phyloP scores from a whole-genome alignment of 2,329 filamentous ascomycete genomes.

The Pseudogymnoascus sp. region DNA sequence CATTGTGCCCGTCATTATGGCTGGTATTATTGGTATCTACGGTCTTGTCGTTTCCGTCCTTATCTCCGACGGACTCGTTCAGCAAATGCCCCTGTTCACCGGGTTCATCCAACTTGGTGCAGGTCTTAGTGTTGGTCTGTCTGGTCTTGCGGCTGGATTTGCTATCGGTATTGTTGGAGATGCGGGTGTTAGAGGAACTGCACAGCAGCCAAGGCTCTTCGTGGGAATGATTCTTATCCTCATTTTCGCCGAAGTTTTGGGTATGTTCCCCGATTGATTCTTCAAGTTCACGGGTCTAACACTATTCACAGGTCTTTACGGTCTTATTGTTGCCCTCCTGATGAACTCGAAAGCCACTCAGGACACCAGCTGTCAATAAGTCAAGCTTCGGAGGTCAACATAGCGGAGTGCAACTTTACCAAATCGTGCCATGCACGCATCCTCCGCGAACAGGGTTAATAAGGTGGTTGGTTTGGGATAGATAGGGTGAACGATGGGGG shows the following conservation, averaged over 20 bases:
- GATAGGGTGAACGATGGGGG: not conserved
- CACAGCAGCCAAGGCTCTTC: constrained; percentile 60
- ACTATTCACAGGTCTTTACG: constrained; percentile 72
- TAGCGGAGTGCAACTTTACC: constrained; percentile 3
- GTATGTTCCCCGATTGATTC: constrained; percentile 38
- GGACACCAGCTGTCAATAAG: constrained; percentile 52
- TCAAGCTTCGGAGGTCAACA: not conserved
- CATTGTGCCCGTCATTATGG: constrained; percentile 99
- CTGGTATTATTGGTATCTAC: constrained; percentile 99
- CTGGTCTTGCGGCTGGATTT: constrained; percentile 77
- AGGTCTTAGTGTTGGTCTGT: constrained; percentile 72
- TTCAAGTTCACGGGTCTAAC: constrained; percentile 23
- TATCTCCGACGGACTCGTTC: constrained; percentile 71
- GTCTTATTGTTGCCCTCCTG: constrained; percentile 94
- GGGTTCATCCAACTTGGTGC: constrained; percentile 82
- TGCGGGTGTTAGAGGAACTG: constrained; percentile 79
- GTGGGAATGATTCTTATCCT: constrained; percentile 77
- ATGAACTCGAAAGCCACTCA: constrained; percentile 92
- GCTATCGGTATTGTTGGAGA: constrained; percentile 85
- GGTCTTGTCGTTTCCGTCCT: constrained; percentile 81
- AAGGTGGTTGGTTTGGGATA: not conserved
- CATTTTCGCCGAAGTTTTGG: constrained; percentile 79
- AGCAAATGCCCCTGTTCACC: constrained; percentile 67
- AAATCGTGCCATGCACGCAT: not conserved
- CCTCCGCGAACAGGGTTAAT: constrained; percentile 4